Percentiles rank a stretch among this genome's conserved stretches.
phyloP scores from a whole-genome alignment of 2,329 filamentous ascomycete species.

The Cryphonectria nitschkei region DNA sequence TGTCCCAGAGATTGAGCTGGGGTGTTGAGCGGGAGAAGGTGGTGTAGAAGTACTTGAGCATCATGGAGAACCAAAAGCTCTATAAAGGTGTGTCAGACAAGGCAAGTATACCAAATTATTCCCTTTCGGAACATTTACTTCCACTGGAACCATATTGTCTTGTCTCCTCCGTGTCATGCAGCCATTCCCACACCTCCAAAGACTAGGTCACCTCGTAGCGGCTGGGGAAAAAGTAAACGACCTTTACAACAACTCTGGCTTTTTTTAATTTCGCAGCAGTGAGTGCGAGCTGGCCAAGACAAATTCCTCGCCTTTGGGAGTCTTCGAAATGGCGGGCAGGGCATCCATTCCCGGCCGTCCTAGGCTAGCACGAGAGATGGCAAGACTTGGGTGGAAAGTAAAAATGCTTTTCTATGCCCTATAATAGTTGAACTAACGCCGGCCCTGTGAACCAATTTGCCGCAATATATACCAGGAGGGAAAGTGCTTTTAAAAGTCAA shows the following conservation, averaged over 20 bases:
- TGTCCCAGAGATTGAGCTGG: conserved; percentile 31
- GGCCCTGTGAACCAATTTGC: background rate
- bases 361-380: background rate
- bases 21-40: conserved; percentile 53
- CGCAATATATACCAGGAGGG: background rate
- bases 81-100: conserved; percentile 47
- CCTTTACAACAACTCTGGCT: background rate
- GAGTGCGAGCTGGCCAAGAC: background rate
- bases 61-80: conserved; percentile 66
- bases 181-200: background rate
- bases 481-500: conserved; percentile 5
- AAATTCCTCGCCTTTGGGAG: background rate
- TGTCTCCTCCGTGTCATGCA: conserved; percentile 35
- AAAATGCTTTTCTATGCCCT: conserved; percentile 13
- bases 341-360: background rate
- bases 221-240: background rate
- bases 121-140: conserved; percentile 23
- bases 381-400: background rate
- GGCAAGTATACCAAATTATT: background rate
- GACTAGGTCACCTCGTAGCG: background rate
- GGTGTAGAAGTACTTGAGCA: conserved; percentile 66
- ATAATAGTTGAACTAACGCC: background rate
- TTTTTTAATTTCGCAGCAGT: background rate
- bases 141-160: conserved; percentile 45
- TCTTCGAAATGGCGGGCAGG: background rate